Evolutionary conservation across 1,284 basidiomycete species (phyloP).

Genomic region (Lignosus rhinocerotis): DNA sequence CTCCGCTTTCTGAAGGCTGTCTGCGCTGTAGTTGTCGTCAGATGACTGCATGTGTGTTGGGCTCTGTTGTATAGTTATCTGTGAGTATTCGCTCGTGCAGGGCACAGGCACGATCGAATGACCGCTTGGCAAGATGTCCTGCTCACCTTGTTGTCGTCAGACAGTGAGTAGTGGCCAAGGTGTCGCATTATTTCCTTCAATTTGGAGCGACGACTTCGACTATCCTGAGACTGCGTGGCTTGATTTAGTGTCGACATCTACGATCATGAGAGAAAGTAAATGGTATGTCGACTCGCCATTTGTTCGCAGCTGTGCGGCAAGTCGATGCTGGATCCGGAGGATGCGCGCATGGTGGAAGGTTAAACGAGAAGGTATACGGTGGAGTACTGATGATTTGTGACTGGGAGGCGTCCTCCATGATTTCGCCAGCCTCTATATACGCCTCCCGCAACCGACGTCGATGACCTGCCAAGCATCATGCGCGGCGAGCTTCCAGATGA

Average conservation of each 20-base stretch:
- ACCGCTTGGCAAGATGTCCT: background rate
- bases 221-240: background rate
- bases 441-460: background rate
- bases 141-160: background rate
- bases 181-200: slow-evolving; percentile 1
- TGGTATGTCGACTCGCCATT: background rate
- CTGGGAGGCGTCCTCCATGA: too few species aligned
- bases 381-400: too few species aligned
- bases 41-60: background rate
- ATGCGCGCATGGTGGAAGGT: too few species aligned
- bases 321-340: too few species aligned
- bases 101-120: background rate
- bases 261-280: background rate
- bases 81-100: too few species aligned
- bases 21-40: background rate
- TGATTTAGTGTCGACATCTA: background rate
- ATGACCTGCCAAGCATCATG: background rate
- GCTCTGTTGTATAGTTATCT: background rate
- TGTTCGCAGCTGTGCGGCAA: too few species aligned
- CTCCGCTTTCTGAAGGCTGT: background rate
- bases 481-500: too few species aligned
- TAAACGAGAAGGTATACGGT: too few species aligned
- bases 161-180: background rate
- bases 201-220: background rate
- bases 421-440: too few species aligned